These are phyloP conservation scores for Candida alai DNA, from an alignment of 805 yeast species.

Conservation along the genomic window DNA sequence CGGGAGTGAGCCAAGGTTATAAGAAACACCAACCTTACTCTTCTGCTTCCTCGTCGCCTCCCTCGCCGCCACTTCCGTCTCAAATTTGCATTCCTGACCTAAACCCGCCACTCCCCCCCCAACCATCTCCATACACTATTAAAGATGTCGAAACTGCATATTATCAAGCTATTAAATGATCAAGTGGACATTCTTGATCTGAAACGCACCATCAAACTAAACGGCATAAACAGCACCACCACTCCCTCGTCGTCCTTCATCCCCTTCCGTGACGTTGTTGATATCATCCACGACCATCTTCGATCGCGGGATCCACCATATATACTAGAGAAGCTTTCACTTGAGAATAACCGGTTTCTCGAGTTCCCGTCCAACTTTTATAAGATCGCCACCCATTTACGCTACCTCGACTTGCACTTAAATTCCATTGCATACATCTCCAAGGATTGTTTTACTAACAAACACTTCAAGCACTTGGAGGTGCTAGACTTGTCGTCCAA, in stretches of 20 bases:
- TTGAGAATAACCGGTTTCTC: conserved; percentile 49
- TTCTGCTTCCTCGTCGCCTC: too few relatives aligned
- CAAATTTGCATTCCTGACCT: too few relatives aligned
- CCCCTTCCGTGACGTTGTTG: conserved; percentile 18
- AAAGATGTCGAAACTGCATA: too few relatives aligned
- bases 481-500: conserved; percentile 65
- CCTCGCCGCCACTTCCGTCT: too few relatives aligned
- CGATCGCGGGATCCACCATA: conserved; percentile 21
- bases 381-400: conserved; percentile 39
- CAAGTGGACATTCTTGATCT: conserved; percentile 20
- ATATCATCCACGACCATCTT: conserved; percentile 19
- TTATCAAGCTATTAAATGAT: too few relatives aligned
- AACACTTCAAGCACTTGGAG: conserved; percentile 44
- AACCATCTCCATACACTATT: too few relatives aligned
- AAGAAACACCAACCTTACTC: too few relatives aligned
- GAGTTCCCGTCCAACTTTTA: conserved; percentile 47
- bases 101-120: too few relatives aligned
- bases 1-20: too few relatives aligned
- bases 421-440: conserved; percentile 59
- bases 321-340: conserved; percentile 47
- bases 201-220: conserved; percentile 19
- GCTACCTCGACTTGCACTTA: conserved; percentile 63
- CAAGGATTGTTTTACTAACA: conserved; percentile 25
- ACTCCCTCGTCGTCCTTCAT: conserved; percentile 2
- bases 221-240: conserved; percentile 9